Conservation (phyloP, 345 rosid genomes). For the Eucalyptus polyanthemos region DNA sequence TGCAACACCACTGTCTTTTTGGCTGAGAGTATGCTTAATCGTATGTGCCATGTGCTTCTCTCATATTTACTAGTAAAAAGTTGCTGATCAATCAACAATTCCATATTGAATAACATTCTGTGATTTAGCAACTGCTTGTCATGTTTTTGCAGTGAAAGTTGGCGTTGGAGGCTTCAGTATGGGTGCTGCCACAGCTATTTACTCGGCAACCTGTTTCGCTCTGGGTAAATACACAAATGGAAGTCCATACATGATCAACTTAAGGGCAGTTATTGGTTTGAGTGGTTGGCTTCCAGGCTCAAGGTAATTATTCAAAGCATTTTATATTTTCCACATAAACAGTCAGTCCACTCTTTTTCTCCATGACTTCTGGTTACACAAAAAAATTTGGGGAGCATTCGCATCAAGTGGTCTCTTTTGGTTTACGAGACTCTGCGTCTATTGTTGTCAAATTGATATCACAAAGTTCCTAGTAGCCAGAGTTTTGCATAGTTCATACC, state of each 20-base stretch:
- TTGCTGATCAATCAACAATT: not conserved
- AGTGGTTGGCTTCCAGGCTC: conserved; percentile 97
- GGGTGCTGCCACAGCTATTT: conserved; percentile 92
- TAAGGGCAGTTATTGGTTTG: conserved; percentile 53
- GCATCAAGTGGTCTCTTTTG: not conserved
- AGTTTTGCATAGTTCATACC: not conserved
- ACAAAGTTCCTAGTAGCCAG: not conserved
- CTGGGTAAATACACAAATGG: conserved; percentile 68
- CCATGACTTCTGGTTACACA: not conserved
- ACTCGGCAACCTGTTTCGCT: conserved; percentile 78
- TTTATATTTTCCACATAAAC: not conserved
- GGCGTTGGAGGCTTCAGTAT: conserved; percentile 97
- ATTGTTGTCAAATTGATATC: not conserved
- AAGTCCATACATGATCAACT: conserved; percentile 40
- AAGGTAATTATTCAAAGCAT: conserved; percentile 23
- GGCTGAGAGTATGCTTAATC: not conserved
- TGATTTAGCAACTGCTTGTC: not conserved
- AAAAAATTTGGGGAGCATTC: not conserved
- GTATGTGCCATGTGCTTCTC: not conserved
- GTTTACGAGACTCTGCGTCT: not conserved
- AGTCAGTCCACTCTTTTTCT: not conserved
- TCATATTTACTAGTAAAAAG: not conserved
- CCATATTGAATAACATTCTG: not conserved
- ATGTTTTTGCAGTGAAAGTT: conserved; percentile 45
- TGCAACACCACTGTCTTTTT: not conserved